These are phyloP conservation scores for Amphibolis antarctica DNA, from an alignment of 106 monocot species.

Conservation along the genomic window DNA sequence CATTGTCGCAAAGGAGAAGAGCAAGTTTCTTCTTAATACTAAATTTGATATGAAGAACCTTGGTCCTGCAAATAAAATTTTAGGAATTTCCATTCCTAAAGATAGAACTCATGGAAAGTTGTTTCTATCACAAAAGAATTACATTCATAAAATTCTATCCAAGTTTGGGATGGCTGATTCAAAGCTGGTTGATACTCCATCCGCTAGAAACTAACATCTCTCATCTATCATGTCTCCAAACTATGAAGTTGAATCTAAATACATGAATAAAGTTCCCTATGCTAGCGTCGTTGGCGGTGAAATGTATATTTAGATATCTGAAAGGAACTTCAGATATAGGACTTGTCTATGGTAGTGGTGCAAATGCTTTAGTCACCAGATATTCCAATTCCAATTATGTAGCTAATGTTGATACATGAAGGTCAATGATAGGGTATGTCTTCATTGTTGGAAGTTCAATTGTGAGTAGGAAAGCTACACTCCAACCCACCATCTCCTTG, in stretches of 20 bases:
- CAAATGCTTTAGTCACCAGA: neutral
- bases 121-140: neutral
- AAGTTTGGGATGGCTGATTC: no score
- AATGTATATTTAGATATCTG: neutral
- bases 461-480: no score
- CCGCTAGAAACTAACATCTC: neutral
- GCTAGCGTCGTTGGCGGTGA: neutral
- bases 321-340: no score
- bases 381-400: no score
- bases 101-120: neutral
- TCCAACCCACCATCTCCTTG: no score
- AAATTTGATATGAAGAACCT: neutral
- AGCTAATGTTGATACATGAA: no score
- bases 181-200: neutral
- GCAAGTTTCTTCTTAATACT: neutral
- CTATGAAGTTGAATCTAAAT: neutral
- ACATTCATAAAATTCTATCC: no score
- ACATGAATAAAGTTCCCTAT: neutral
- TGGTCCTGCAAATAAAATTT: no score
- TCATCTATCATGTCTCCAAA: no score
- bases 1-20: neutral
- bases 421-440: no score
- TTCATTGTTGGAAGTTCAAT: no score
- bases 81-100: neutral
- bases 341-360: neutral